Evolutionary conservation across 2,329 filamentous ascomycete species (phyloP), one percentile per base, ranked within the genome.

Genomic region (Xylaria multiplex): DNA sequence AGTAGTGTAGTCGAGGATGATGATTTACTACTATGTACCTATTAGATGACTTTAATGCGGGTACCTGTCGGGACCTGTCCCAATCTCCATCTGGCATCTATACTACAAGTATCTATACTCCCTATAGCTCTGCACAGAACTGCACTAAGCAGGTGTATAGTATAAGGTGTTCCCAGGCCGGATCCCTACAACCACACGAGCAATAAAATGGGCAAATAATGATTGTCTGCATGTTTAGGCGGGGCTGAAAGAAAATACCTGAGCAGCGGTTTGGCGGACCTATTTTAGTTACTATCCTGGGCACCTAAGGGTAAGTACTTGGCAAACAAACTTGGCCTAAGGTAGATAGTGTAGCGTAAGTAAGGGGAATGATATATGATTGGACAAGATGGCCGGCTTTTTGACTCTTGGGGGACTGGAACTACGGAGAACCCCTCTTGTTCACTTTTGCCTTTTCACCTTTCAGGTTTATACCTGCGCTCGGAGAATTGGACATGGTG

Each of bases 51-150:
- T 59, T 54, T 37, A 32, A 43, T 55, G 62, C 48, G 58, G 62
- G 62, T 65, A 59, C 62, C 56, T 53, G 46, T 62, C 57, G 42
- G 46, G 49, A 54, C 57, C 55, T 46, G 54, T 65, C 58, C 61
- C 46, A 56, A 53, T 62, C 46, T 43, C 62, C 27, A 27, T 37
- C 35, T 37, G 11, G 8, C 11, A 37, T 37, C 35, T 37, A 8
- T 8, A 37, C 35, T 45, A 30, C 22, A 22, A 19, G 19, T 19
- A 19, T 19, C 19, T 19, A 19, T 19, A 19, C 19, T 19, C 19
- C 19, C 19, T 19, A 19, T 19, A 19, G 19, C 19, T 19, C 19
- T 19, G 19, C 19, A 19, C 19, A 19, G 19, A 19, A 19, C 19
- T 19, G 19, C 19, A 19, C 19, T 19, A 19, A 19, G 19, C 19